phyloP scores from a whole-genome alignment of 495 filamentous ascomycete genomes.

The Neurospora sp. region DNA sequence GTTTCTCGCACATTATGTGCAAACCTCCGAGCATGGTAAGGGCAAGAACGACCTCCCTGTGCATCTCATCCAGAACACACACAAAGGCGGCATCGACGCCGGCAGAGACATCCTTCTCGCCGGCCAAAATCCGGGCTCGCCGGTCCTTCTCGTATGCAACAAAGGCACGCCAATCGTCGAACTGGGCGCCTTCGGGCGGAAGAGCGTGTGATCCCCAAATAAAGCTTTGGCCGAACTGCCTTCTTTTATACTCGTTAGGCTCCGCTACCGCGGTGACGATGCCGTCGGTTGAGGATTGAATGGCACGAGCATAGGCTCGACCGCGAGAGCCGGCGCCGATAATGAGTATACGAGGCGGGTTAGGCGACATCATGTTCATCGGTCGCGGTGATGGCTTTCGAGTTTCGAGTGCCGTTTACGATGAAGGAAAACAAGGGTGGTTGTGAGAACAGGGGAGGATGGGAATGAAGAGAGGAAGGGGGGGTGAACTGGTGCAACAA shows the following conservation, averaged over 20 bases:
- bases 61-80: conserved; percentile 81
- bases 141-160: conserved; percentile 51
- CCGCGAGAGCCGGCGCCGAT: conserved; percentile 86
- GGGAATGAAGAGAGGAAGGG: neutral
- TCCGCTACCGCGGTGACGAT: conserved; percentile 71
- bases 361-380: conserved; percentile 16
- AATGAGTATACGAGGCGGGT: conserved; percentile 56
- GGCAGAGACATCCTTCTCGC: conserved; percentile 30
- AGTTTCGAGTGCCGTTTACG: conserved; percentile 43
- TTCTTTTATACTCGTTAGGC: conserved; percentile 67
- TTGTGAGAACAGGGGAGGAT: neutral
- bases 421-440: neutral
- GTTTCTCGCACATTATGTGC: conserved; percentile 94
- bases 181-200: conserved; percentile 46
- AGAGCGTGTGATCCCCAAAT: conserved; percentile 47
- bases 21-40: conserved; percentile 54
- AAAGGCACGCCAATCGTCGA: conserved; percentile 66
- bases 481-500: neutral
- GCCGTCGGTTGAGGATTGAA: conserved; percentile 49
- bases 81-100: conserved; percentile 77
- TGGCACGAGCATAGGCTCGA: conserved; percentile 60
- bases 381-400: neutral
- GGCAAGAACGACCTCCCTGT: conserved; percentile 64
- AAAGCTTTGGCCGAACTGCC: conserved; percentile 52
- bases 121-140: conserved; percentile 31